phyloP scores from a whole-genome alignment of 257 asterid species.

The Ocimum tenuiflorum region DNA sequence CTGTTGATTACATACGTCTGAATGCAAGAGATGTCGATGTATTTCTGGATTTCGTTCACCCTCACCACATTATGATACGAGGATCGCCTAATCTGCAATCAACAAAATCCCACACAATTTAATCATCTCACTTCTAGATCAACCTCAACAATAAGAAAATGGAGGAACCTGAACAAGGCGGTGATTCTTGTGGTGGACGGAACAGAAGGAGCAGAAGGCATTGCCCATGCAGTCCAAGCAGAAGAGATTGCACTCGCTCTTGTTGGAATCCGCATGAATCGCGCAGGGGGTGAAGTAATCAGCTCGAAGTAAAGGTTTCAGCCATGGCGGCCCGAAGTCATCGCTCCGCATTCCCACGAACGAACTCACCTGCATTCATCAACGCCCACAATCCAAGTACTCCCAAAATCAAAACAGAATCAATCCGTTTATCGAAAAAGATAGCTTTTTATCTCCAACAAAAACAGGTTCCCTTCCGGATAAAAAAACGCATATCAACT shows the following conservation, averaged over 20 bases:
- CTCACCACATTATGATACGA: conserved; percentile 55
- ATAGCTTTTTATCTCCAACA: neutral
- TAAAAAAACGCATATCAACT: neutral
- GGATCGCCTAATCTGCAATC: conserved; percentile 48
- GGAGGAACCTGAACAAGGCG: conserved; percentile 45
- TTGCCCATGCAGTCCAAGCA: conserved; percentile 67
- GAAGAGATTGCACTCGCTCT: conserved; percentile 57
- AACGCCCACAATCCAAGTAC: neutral
- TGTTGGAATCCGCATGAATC: conserved; percentile 41
- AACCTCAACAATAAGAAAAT: too few relatives aligned
- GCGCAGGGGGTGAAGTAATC: conserved; percentile 47
- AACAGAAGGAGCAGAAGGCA: conserved; percentile 58
- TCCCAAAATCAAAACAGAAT: neutral
- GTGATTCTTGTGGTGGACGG: conserved; percentile 45
- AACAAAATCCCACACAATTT: too few relatives aligned
- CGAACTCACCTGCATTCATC: conserved; percentile 34
- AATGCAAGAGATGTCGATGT: conserved; percentile 49
- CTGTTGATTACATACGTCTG: conserved; percentile 49
- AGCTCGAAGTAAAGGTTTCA: conserved; percentile 47
- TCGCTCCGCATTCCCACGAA: conserved; percentile 26
- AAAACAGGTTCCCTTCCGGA: too few relatives aligned
- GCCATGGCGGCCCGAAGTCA: conserved; percentile 48
- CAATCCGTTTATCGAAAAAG: neutral
- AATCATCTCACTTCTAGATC: neutral
- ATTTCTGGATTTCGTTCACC: conserved; percentile 42